A percentile compares a stretch with the other conserved stretches of the same genome.
These are phyloP conservation scores for Wickerhamiella pararugosa DNA, from an alignment of 1,139 yeast species.

Conservation along the genomic window DNA sequence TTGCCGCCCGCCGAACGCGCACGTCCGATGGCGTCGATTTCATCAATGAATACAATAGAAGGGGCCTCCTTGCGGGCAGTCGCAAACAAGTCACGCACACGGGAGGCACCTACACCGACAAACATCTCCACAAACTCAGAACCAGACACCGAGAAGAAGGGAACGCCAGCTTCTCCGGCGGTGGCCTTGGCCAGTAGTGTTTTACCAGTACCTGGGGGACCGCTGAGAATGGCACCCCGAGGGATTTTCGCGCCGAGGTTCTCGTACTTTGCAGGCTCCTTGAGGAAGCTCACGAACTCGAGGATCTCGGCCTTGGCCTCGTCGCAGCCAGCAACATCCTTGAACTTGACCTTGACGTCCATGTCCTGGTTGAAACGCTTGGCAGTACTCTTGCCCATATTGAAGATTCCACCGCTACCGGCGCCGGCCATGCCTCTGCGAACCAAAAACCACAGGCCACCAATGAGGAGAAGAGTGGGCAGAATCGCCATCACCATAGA, in stretches of 20 bases:
- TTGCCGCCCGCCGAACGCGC: slow-evolving; percentile 74
- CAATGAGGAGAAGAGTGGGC: slow-evolving; percentile 73
- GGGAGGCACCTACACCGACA: slow-evolving; percentile 96
- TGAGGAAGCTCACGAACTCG: slow-evolving; percentile 90
- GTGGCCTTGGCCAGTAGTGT: slow-evolving; percentile 93
- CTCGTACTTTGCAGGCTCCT: slow-evolving; percentile 83
- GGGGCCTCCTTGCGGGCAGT: slow-evolving; percentile 93
- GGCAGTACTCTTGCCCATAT: slow-evolving; percentile 68
- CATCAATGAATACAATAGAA: slow-evolving; percentile 86
- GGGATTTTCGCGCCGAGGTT: slow-evolving; percentile 92
- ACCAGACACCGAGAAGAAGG: slow-evolving; percentile 88
- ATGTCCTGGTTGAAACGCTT: slow-evolving; percentile 84
- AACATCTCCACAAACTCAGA: slow-evolving; percentile 99
- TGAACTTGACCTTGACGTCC: slow-evolving; percentile 71
- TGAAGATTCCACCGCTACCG: slow-evolving; percentile 27
- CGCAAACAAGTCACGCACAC: slow-evolving; percentile 87
- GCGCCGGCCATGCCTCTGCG: slow-evolving; percentile 26
- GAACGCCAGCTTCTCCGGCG: slow-evolving; percentile 98
- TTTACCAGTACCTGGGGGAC: slow-evolving; percentile 99
- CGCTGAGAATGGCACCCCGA: slow-evolving; percentile 90
- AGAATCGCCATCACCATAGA: slow-evolving; percentile 56
- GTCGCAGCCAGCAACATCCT: slow-evolving; percentile 93
- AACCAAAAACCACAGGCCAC: slow-evolving; percentile 58
- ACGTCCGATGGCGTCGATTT: slow-evolving; percentile 96
- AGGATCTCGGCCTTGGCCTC: slow-evolving; percentile 95